These are phyloP conservation scores for Lagenidium sp. DNA, from an alignment of 352 stramenopile genomes.

Conservation along the genomic window DNA sequence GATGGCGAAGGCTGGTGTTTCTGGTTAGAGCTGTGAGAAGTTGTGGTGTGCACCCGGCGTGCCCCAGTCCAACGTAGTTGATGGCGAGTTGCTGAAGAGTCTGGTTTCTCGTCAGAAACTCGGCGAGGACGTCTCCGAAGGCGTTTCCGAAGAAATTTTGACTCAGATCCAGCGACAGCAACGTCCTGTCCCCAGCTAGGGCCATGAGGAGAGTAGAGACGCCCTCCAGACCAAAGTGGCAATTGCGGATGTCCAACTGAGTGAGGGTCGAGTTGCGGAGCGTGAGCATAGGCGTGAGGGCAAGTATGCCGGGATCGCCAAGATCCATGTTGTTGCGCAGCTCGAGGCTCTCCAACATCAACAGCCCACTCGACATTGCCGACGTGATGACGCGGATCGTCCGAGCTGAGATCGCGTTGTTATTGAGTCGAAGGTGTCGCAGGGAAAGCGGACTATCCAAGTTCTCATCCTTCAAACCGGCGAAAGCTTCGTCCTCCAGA, in stretches of 20 bases:
- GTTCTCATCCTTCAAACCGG: not conserved
- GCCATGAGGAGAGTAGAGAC: conserved; percentile 45
- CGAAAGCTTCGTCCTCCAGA: conserved; percentile 57
- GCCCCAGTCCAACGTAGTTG: conserved; percentile 57
- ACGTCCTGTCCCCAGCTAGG: conserved; percentile 32
- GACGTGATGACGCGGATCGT: conserved; percentile 35
- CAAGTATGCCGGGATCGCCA: conserved; percentile 46
- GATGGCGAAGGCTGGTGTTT: conserved; percentile 31
- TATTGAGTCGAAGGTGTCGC: conserved; percentile 36
- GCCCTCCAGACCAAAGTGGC: conserved; percentile 56
- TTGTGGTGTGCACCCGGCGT: conserved; percentile 31
- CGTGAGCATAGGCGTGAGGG: conserved; percentile 51
- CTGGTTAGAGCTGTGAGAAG: conserved; percentile 35
- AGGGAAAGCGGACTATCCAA: conserved; percentile 17
- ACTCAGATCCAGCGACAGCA: conserved; percentile 54
- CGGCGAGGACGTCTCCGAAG: conserved; percentile 59
- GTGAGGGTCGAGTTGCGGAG: conserved; percentile 18
- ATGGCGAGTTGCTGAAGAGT: conserved; percentile 35
- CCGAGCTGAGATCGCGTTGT: conserved; percentile 43
- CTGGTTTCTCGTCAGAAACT: conserved; percentile 49
- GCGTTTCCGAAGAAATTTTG: conserved; percentile 64
- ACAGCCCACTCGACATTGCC: conserved; percentile 32
- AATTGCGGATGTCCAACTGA: conserved; percentile 59
- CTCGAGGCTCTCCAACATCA: conserved; percentile 46
- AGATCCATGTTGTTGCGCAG: conserved; percentile 61